Evolutionary conservation across 2,329 filamentous ascomycete genomes (phyloP).

Genomic region (Ascochyta rabiei): DNA sequence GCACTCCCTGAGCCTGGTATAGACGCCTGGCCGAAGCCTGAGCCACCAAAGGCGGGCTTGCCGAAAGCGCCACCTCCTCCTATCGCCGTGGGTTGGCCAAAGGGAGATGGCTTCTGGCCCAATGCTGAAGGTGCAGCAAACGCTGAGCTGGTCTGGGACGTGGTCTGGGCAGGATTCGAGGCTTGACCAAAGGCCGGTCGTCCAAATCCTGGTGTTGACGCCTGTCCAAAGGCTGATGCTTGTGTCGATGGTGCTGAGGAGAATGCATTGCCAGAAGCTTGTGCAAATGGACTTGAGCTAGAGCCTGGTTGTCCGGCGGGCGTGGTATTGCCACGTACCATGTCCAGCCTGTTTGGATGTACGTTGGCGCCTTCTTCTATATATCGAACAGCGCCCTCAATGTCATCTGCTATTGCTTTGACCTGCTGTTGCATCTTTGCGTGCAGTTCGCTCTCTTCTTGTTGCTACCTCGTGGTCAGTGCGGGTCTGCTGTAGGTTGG

Average conservation of each 20-base stretch:
- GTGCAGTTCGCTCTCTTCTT: slow-evolving; percentile 66
- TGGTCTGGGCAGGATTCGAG: slow-evolving; percentile 43
- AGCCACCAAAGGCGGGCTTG: slow-evolving; percentile 34
- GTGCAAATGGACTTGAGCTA: slow-evolving; percentile 35
- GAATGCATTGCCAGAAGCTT: slow-evolving; percentile 35
- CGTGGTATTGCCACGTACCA: slow-evolving; percentile 31
- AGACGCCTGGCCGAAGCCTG: slow-evolving; percentile 51
- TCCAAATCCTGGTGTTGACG: slow-evolving; percentile 42
- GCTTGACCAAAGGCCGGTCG: slow-evolving; percentile 48
- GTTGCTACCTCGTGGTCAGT: slow-evolving; percentile 56
- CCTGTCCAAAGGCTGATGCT: slow-evolving; percentile 48
- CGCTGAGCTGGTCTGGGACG: slow-evolving; percentile 28
- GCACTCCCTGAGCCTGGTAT: slow-evolving; percentile 29
- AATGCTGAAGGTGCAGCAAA: slow-evolving; percentile 51
- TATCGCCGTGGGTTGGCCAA: slow-evolving; percentile 49
- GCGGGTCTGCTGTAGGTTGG: background rate
- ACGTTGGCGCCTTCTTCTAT: slow-evolving; percentile 44
- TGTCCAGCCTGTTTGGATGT: slow-evolving; percentile 44
- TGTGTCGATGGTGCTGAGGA: slow-evolving; percentile 30
- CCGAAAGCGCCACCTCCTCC: slow-evolving; percentile 47
- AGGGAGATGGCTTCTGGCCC: slow-evolving; percentile 38
- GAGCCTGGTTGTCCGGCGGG: slow-evolving; percentile 11
- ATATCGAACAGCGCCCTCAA: slow-evolving; percentile 66
- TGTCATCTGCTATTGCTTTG: slow-evolving; percentile 69
- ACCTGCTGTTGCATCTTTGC: slow-evolving; percentile 71